Evolutionary conservation across 352 stramenopile species (phyloP).

Genomic region (Phytophthora ohioensis): DNA sequence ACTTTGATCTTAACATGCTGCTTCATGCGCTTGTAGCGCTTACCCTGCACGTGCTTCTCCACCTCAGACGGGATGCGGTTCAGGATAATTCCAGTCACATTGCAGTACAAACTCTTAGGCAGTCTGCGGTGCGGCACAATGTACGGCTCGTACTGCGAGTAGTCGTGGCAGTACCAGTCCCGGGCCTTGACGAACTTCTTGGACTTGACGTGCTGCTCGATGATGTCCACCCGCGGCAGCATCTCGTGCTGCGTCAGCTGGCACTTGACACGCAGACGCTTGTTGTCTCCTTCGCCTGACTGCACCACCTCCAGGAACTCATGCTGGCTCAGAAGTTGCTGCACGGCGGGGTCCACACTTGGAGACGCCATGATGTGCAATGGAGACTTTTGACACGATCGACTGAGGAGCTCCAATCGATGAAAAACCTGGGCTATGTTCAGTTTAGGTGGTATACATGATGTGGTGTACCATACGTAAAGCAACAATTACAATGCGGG

Average conservation of each 20-base stretch:
- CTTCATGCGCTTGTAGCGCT: conserved; percentile 87
- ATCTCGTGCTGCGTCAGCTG: conserved; percentile 85
- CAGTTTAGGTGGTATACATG: not conserved
- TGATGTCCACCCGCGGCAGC: conserved; percentile 62
- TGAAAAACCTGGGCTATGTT: conserved; percentile 7
- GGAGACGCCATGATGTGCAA: conserved; percentile 16
- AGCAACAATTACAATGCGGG: not conserved
- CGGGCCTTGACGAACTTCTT: conserved; percentile 87
- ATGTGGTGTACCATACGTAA: conserved; percentile 1
- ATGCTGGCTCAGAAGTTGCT: conserved; percentile 55
- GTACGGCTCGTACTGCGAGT: conserved; percentile 92
- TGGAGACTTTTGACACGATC: conserved; percentile 3
- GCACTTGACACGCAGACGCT: conserved; percentile 73
- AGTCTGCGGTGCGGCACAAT: conserved; percentile 89
- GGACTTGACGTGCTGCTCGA: conserved; percentile 71
- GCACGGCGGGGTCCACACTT: conserved; percentile 46
- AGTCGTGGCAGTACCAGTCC: conserved; percentile 92
- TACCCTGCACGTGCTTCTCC: conserved; percentile 91
- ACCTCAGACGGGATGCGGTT: conserved; percentile 91
- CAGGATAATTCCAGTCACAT: conserved; percentile 85
- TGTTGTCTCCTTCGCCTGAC: conserved; percentile 50
- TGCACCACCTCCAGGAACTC: conserved; percentile 67
- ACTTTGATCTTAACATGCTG: conserved; percentile 68
- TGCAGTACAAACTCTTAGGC: conserved; percentile 89
- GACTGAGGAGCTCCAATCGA: conserved; percentile 39